A percentile compares a stretch with the other conserved stretches of the same genome.
Conservation (phyloP, 2,329 filamentous ascomycete genomes). For the Hymenoscyphus scutula region DNA sequence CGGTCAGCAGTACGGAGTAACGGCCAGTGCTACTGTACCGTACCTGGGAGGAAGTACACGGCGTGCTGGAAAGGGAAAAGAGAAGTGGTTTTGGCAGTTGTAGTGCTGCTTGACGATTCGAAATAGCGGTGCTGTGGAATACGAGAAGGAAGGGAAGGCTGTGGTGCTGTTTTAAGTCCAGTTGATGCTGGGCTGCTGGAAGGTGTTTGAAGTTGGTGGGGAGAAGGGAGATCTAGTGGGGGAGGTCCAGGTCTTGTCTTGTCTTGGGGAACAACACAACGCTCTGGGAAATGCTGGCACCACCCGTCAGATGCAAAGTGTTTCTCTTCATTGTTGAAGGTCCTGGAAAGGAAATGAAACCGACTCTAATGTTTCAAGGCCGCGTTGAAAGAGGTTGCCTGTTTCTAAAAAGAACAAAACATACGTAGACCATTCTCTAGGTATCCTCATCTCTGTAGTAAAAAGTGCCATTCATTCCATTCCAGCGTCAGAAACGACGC, state of each 20-base stretch:
- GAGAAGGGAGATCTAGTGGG: not conserved
- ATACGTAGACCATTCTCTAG: not conserved
- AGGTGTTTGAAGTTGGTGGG: conserved; percentile 1
- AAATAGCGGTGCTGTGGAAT: not conserved
- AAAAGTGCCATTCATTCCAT: no score
- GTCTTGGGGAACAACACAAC: not conserved
- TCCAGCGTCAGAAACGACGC: no score
- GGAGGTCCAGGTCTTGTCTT: no score
- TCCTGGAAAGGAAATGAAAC: not conserved
- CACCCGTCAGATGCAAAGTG: not conserved
- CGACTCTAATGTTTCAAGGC: not conserved
- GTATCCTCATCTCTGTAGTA: not conserved
- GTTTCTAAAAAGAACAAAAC: not conserved
- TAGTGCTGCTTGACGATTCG: not conserved
- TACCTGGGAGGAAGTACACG: not conserved
- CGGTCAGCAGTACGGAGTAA: not conserved
- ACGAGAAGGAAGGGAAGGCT: not conserved
- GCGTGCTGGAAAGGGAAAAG: not conserved
- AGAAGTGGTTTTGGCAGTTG: not conserved
- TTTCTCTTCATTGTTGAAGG: not conserved
- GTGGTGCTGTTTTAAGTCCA: not conserved
- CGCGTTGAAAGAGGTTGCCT: not conserved
- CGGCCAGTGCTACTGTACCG: not conserved
- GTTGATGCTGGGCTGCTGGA: not conserved
- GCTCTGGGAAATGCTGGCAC: not conserved